A percentile compares a stretch with the other conserved stretches of the same genome.
These are phyloP conservation scores for Hawksworthiomyces lignivorus DNA, from an alignment of 2,329 filamentous ascomycete species.

Conservation along the genomic window DNA sequence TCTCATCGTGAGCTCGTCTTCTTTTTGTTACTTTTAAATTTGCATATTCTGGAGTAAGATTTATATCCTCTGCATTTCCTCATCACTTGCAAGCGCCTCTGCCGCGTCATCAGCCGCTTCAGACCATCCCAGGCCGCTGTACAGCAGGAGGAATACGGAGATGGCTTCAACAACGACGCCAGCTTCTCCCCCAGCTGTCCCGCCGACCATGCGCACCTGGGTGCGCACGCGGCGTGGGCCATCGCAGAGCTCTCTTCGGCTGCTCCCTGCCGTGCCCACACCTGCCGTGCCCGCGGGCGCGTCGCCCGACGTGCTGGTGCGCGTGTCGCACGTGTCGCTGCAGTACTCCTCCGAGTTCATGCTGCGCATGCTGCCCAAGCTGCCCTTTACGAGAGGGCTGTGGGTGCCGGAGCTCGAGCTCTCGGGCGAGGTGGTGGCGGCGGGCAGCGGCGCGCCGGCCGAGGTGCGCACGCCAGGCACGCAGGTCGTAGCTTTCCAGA, in stretches of 20 bases:
- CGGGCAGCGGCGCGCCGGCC: conserved; percentile 16
- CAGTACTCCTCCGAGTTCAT: conserved; percentile 25
- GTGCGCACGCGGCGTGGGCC: conserved; percentile 4
- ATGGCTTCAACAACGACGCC: too few species aligned
- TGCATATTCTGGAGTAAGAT: too few species aligned
- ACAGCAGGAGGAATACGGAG: too few species aligned
- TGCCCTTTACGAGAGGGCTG: conserved; percentile 4
- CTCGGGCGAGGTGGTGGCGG: conserved; percentile 22
- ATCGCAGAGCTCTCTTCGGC: not conserved
- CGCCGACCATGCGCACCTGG: conserved; percentile 8
- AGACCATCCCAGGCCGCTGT: too few species aligned
- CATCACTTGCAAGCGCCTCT: too few species aligned
- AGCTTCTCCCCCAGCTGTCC: not conserved
- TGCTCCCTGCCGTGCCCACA: not conserved
- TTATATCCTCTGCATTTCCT: too few species aligned
- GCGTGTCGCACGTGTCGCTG: conserved; percentile 24
- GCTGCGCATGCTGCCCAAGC: conserved; percentile 18
- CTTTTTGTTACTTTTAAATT: too few species aligned
- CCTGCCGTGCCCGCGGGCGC: conserved; percentile 4
- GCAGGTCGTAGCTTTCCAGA: conserved; percentile 23
- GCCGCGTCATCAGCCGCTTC: too few species aligned
- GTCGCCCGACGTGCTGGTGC: conserved; percentile 21
- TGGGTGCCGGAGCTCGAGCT: conserved; percentile 26
- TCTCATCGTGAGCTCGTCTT: too few species aligned
- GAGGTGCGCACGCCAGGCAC: conserved; percentile 16